Conservation (phyloP, 805 yeast species). For the Lachancea sp. region DNA sequence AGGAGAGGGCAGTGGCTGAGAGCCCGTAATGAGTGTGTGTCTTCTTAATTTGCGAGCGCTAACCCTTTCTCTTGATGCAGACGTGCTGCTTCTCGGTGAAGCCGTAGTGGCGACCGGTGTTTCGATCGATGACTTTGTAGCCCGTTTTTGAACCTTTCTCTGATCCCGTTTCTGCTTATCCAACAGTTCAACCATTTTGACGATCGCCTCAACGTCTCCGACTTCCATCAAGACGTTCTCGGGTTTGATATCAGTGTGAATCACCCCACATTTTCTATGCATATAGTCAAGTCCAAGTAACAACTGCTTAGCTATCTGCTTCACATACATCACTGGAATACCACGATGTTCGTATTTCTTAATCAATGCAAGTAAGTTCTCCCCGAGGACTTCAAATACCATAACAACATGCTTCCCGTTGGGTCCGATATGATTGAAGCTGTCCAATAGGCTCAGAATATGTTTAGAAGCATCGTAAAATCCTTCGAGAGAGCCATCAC, state of each 20-base stretch:
- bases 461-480: constrained; percentile 76
- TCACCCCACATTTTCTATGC: constrained; percentile 61
- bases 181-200: constrained; percentile 55
- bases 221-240: constrained; percentile 75
- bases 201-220: constrained; percentile 76
- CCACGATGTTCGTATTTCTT: constrained; percentile 72
- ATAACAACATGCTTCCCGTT: constrained; percentile 92
- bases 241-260: constrained; percentile 72
- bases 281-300: constrained; percentile 58
- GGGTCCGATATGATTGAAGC: constrained; percentile 80
- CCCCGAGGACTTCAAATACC: constrained; percentile 98
- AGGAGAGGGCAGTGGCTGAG: constrained; percentile 91
- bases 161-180: constrained; percentile 44
- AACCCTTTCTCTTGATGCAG: constrained; percentile 12
- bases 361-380: constrained; percentile 78
- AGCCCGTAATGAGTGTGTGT: constrained; percentile 76
- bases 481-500: constrained; percentile 10
- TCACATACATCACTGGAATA: constrained; percentile 68
- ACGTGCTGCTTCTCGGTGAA: constrained; percentile 5
- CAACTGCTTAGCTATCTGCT: constrained; percentile 75
- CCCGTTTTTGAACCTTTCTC: constrained; percentile 38
- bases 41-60: constrained; percentile 49
- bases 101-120: constrained; percentile 8
- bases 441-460: constrained; percentile 74
- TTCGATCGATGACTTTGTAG: constrained; percentile 21